A percentile compares a stretch with the other conserved stretches of the same genome.
Evolutionary conservation across 2,329 filamentous ascomycete genomes (phyloP).

Genomic region (Colletotrichum acutatum): DNA sequence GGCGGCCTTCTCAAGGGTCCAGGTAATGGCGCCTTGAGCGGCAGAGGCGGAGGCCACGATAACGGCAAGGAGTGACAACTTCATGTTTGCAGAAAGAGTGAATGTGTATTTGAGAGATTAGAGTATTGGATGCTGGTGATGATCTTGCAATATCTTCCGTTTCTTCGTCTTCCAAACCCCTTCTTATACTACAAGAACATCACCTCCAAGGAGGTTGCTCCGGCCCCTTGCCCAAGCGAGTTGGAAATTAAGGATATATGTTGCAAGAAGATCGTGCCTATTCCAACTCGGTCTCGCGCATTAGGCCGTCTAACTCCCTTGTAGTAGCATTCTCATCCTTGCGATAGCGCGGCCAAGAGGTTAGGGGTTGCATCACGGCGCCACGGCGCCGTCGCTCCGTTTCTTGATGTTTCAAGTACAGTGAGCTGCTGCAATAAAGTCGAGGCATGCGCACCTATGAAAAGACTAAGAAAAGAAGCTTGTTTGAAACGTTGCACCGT

Average conservation of each 20-base stretch:
- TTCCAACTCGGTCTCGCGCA: neutral
- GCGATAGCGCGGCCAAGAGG: neutral
- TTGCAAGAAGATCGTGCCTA: neutral
- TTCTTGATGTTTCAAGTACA: constrained; percentile 9
- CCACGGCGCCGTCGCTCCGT: neutral
- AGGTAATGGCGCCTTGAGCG: constrained; percentile 51
- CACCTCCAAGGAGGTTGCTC: neutral
- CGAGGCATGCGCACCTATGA: neutral
- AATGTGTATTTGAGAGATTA: neutral
- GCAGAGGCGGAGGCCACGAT: constrained; percentile 44
- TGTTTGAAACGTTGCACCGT: neutral
- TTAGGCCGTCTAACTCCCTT: neutral
- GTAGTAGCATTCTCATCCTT: neutral
- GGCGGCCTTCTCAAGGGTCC: constrained; percentile 48
- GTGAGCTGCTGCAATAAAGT: neutral
- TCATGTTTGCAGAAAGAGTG: constrained; percentile 11
- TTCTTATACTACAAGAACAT: neutral
- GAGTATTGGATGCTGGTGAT: neutral
- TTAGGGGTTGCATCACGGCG: constrained; percentile 1
- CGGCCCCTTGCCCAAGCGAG: neutral
- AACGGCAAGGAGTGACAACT: constrained; percentile 43
- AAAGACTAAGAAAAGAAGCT: neutral
- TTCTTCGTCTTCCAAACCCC: neutral
- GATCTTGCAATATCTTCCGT: neutral
- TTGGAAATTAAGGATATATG: neutral